Evolutionary conservation across 805 yeast genomes (phyloP), one percentile per base, ranked within the genome.

Genomic region (Cyberlindnera maritima): DNA sequence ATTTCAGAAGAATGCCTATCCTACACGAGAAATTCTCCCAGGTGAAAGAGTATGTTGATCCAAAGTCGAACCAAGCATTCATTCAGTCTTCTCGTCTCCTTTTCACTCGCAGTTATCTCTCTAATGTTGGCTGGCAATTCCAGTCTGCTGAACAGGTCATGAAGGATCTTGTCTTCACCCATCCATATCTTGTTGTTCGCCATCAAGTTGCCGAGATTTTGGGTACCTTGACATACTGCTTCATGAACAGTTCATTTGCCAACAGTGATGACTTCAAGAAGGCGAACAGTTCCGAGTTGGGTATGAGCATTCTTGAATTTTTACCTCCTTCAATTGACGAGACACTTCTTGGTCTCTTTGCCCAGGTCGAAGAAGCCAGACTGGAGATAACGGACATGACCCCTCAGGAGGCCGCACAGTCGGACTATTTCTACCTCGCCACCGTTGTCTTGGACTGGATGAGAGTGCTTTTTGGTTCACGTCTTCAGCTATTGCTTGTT

Each of bases 151-250:
- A 73, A 8, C 64, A 63, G 2, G 48, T 75, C 3, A 56, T 80
- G 19, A 64, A 72, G 0, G 63, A 62, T 26, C 62, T 85, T 35
- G 71, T 61, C 8, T 62, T 74, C 36, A 70, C 77, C 38, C 90
- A 88, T 60, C 84, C 86, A 6, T 86, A 86, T 60, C 83, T 82
- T 47, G 79, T 80, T 11, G 90, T 91, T 6, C 72, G 96, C 19
- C 80, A 76, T 18, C 81, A 81, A 42, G 68, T 86, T 41, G 92
- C 91, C 0, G 71, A 79, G 2, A 66, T 83, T 5, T 60, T 89
- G 14, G 37, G 52, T 2, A 26, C 42, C 5, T 55, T 78, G 14
- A 68, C 77, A 3, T 64, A 66, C 47, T 56, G 72, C 1, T 69
- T 71, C 44, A 72, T 72, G 41, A 65, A 69, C 21, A 77, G 77